Base-by-base conservation (phyloP, 441 rosid genomes). In the Arabidopsis lyrata region DNA sequence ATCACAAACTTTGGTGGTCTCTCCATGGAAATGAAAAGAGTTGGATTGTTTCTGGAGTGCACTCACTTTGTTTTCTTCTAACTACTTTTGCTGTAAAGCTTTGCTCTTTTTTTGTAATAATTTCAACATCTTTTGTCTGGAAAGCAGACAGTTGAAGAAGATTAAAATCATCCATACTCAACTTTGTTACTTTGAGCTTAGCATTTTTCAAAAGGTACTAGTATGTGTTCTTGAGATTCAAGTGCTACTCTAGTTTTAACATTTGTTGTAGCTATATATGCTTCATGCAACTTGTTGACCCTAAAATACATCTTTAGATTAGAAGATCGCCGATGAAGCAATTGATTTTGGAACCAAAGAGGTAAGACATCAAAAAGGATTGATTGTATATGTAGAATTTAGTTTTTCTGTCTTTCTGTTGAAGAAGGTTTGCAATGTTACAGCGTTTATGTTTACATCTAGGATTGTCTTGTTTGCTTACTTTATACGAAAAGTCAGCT, bases 21-120 rank as follows among this genome's bases (percentile, higher is more conserved):
- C 56, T 64, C 56, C 56, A 47, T 34, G 41, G 3, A 2, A 64
- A 47, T 47, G 42, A 48, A 47, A 70, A 70, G 71, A 63, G 41
- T 36, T 70, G 67, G 72, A 70, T 76, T 76, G 66, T 64, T 76
- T 76, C 76, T 76, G 70, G 76, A 76, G 56, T 70, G 39, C 76
- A 70, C 71, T 76, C 55, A 47, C 73, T 13, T 72, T 77, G 73
- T 59, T 66, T 50, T 45, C 66, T 77, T 77, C 80, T 71, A 77
- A 77, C 64, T 24, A 66, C 69, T 53, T 72, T 72, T 72, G 64
- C 65, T 77, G 80, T 77, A 77, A 72, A 77, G 73, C 64, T 53
- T 29, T 77, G 32, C 1, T 50, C 67, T 77, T 49, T 50, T 31
- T 62, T 32, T 44, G 70, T 68, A 45, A 75, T 75, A 68, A 62